Evolutionary conservation across 2,329 filamentous ascomycete species (phyloP).

Genomic region (Phialocephala sp.): DNA sequence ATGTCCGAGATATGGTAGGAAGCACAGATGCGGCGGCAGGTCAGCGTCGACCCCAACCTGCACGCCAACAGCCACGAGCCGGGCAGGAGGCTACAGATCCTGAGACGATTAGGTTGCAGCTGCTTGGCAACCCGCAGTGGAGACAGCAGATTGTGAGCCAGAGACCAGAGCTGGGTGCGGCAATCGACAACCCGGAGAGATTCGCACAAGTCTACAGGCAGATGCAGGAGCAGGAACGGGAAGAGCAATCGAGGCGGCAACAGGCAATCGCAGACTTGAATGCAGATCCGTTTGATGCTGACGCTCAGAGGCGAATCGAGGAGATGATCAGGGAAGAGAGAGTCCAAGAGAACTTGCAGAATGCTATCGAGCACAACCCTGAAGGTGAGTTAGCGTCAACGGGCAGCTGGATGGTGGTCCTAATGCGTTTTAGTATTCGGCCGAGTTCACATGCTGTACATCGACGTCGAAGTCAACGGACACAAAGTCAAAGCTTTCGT

Average conservation of each 20-base stretch:
- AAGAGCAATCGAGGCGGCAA: constrained; percentile 77
- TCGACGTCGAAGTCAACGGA: constrained; percentile 93
- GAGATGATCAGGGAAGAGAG: constrained; percentile 96
- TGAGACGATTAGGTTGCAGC: constrained; percentile 81
- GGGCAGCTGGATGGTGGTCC: neutral
- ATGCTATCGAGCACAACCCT: constrained; percentile 95
- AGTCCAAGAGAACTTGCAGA: constrained; percentile 94
- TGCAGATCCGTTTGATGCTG: constrained; percentile 91
- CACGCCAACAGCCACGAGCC: constrained; percentile 44
- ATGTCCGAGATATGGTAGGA: constrained; percentile 66
- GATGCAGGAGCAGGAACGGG: constrained; percentile 72
- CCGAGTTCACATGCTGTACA: constrained; percentile 93
- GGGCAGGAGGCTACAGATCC: constrained; percentile 61
- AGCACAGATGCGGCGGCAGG: constrained; percentile 50
- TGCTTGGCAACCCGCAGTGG: constrained; percentile 78
- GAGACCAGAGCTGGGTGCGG: constrained; percentile 78
- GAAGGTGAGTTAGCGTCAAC: constrained; percentile 69
- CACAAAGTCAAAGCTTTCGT: constrained; percentile 94
- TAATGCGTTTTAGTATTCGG: constrained; percentile 73
- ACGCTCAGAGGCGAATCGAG: constrained; percentile 90
- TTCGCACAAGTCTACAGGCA: constrained; percentile 77
- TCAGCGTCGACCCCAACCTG: constrained; percentile 42
- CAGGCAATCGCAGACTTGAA: constrained; percentile 86
- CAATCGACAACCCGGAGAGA: constrained; percentile 74
- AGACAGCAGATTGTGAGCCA: constrained; percentile 73